These are phyloP conservation scores for Coniella vitis DNA, from an alignment of 2,329 filamentous ascomycete species.

Conservation along the genomic window DNA sequence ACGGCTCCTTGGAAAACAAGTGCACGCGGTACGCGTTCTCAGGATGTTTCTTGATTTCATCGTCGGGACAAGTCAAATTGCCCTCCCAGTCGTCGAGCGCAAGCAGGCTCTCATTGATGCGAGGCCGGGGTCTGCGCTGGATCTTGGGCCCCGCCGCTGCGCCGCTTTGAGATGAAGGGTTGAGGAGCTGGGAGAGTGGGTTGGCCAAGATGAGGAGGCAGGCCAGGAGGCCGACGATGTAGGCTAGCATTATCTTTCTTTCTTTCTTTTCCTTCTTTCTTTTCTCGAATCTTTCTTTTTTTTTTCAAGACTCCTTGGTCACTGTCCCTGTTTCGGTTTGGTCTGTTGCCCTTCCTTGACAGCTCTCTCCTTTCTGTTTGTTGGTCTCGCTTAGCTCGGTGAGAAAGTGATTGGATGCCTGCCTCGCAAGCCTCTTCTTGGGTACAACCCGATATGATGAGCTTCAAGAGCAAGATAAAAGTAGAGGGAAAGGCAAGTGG, in stretches of 20 bases:
- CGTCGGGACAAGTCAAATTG: slow-evolving; percentile 27
- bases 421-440: no score
- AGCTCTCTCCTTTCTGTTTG: no score
- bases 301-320: no score
- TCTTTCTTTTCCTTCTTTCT: neutral
- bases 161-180: slow-evolving; percentile 14
- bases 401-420: no score
- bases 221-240: slow-evolving; percentile 35
- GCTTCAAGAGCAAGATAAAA: no score
- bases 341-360: no score
- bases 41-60: no score
- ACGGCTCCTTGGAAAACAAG: slow-evolving; percentile 41
- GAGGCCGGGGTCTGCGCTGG: slow-evolving; percentile 35
- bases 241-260: slow-evolving; percentile 35
- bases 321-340: no score
- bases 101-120: slow-evolving; percentile 44
- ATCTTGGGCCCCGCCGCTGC: slow-evolving; percentile 20
- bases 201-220: slow-evolving; percentile 37
- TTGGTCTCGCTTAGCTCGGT: no score
- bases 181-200: slow-evolving; percentile 34
- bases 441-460: no score
- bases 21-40: slow-evolving; percentile 40
- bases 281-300: neutral
- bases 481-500: no score
- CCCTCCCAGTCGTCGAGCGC: slow-evolving; percentile 36